Percentiles rank a stretch among this genome's conserved stretches.
These are phyloP conservation scores for Hypocreales sp. DNA, from an alignment of 2,329 filamentous ascomycete genomes.

Conservation along the genomic window DNA sequence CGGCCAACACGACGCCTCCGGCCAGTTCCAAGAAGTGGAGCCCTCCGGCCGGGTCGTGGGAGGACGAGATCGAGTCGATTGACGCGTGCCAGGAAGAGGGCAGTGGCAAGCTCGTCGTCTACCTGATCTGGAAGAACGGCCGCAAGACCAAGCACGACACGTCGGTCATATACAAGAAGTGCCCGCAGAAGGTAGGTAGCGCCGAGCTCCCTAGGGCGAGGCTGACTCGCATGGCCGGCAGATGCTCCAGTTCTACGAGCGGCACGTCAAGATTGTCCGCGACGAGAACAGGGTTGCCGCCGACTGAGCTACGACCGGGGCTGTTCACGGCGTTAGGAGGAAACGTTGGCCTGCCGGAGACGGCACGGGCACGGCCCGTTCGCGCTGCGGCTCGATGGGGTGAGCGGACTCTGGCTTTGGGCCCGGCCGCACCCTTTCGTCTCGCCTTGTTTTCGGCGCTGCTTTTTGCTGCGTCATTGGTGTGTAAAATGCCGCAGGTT, in stretches of 20 bases:
- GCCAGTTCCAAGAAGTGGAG: constrained; percentile 37
- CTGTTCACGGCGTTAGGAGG: no score
- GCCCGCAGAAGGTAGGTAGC: constrained; percentile 55
- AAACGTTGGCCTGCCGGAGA: no score
- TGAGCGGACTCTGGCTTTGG: no score
- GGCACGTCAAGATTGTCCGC: constrained; percentile 37
- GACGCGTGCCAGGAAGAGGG: constrained; percentile 57
- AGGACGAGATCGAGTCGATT: constrained; percentile 53
- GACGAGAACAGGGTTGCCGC: constrained; percentile 12
- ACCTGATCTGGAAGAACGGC: constrained; percentile 58
- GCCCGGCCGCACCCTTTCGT: no score
- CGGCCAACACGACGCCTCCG: constrained; percentile 31
- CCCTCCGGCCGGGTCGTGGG: constrained; percentile 62
- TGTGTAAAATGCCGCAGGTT: no score
- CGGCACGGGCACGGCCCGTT: no score
- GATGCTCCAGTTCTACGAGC: constrained; percentile 47
- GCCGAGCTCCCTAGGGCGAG: no score
- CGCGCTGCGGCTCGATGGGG: no score
- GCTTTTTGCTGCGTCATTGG: no score
- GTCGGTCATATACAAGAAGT: constrained; percentile 53
- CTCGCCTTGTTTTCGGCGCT: no score
- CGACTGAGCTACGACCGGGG: constrained; percentile 6
- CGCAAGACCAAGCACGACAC: constrained; percentile 61
- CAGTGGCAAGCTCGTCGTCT: constrained; percentile 45
- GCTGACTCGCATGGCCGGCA: constrained; percentile 10